Base-by-base conservation (phyloP, 2,329 filamentous ascomycete genomes). In the Ceratocystis cubensis region DNA sequence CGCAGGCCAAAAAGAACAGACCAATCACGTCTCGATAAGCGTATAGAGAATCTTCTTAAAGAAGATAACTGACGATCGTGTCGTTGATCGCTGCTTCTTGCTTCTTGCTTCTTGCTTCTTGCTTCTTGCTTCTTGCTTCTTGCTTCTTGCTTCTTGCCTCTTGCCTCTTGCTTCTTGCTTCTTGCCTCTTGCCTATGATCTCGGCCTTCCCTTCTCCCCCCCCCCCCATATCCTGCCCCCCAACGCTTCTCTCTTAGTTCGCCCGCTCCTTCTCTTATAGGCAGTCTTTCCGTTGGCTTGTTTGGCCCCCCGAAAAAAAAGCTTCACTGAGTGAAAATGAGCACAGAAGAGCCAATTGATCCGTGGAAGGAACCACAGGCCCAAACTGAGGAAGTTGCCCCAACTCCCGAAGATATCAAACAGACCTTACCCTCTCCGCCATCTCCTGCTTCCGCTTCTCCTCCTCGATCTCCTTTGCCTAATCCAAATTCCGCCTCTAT, bases 281-380 rank as follows among this genome's bases (percentile, higher is more conserved):
- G 8, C 46, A 10, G 22, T 5, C 13, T 61, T 28, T 30, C 37
- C 22, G 13, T 41, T 30, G 8, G 33, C 45, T 25, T 59, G 56
- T 37, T 25, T 53, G 17, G 8, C 63, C 41, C 6, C 50, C 33
- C 53, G 28, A 7, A 59, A 17, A 15, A 57, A 10, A 59, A 59
- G n/a, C n/a, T 30, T 10, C 25, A 37, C 25, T 13, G 46, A 45
- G 44, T 30, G 22, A 63, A 61, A 63, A 67, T 66, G 65, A 65
- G 66, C 45, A 50, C 28, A 8, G 65, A 69, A 64, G 65, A 69
- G 44, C 67, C 67, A 46, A 67, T 66, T 59, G 65, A 67, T 30
- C 61, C 62, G 41, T 69, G 65, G 67, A 65, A 63, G 45, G 67
- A 69, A 10, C 53, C 56, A 37, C 50, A 25, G 33, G 30, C 50